phyloP scores from a whole-genome alignment of 192 early-diverging fungal species.

The Funneliformis geosporum region DNA sequence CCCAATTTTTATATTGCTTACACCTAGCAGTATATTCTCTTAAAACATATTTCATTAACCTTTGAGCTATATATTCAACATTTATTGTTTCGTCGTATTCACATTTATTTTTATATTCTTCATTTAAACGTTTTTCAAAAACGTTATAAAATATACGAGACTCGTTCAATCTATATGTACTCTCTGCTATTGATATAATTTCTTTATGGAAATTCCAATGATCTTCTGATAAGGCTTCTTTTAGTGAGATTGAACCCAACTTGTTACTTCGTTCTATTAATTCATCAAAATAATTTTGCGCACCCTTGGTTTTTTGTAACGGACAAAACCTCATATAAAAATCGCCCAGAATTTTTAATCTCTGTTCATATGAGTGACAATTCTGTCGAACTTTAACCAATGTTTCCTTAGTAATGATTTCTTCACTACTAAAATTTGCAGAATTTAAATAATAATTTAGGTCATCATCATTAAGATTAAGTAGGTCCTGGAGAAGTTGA shows the following conservation, averaged over 20 bases:
- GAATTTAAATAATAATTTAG: neutral
- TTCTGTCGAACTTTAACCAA: neutral
- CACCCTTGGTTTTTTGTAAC: neutral
- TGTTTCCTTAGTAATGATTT: neutral
- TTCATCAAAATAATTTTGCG: neutral
- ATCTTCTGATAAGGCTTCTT: neutral
- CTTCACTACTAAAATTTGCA: neutral
- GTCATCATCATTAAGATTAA: neutral
- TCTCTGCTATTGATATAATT: neutral
- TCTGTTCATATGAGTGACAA: neutral
- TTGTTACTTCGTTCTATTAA: neutral
- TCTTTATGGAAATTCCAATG: conserved; percentile 1
- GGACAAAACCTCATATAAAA: neutral
- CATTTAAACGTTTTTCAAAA: neutral
- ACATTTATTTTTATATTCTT: neutral
- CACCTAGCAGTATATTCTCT: neutral
- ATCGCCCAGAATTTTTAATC: neutral
- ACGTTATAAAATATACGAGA: conserved; percentile 23
- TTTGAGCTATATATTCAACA: neutral
- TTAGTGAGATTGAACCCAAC: neutral
- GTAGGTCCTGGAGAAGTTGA: neutral
- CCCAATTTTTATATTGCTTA: conserved; percentile 16
- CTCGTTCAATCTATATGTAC: neutral
- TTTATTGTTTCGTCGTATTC: neutral
- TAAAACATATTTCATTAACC: neutral